A percentile compares a stretch with the other conserved stretches of the same genome.
These are phyloP conservation scores for Globisporangium rhizosaccharum DNA, from an alignment of 352 stramenopile species.

Conservation along the genomic window DNA sequence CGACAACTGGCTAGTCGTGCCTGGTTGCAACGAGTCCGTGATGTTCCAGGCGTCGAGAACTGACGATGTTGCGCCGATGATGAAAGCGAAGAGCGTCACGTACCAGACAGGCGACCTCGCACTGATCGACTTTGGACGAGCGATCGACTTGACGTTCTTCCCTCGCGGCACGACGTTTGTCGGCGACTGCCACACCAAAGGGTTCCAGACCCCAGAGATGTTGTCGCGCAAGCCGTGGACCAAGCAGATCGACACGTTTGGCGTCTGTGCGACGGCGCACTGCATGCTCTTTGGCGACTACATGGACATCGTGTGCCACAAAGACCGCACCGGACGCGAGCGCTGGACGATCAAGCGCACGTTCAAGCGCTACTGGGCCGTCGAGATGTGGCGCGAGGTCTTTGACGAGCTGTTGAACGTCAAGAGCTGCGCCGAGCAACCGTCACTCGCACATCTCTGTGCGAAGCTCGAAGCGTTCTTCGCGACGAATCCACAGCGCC, in stretches of 20 bases:
- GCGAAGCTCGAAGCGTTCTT: conserved; percentile 58
- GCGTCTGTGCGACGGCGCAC: conserved; percentile 64
- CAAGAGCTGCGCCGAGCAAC: conserved; percentile 55
- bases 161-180: conserved; percentile 48
- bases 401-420: conserved; percentile 77
- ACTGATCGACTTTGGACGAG: conserved; percentile 83
- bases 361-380: conserved; percentile 83
- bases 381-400: conserved; percentile 61
- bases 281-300: conserved; percentile 85
- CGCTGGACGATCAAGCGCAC: conserved; percentile 42
- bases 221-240: conserved; percentile 67
- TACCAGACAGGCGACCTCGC: conserved; percentile 43
- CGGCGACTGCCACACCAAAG: conserved; percentile 78
- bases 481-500: conserved; percentile 26
- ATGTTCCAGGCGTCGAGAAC: not conserved
- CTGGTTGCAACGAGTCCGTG: conserved; percentile 16
- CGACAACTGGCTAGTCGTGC: conserved; percentile 78
- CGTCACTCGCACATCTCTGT: conserved; percentile 38
- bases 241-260: conserved; percentile 83
- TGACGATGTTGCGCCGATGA: not conserved
- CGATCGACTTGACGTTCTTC: conserved; percentile 69
- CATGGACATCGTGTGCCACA: conserved; percentile 55
- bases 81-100: conserved; percentile 12
- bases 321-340: conserved; percentile 16
- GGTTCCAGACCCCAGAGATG: conserved; percentile 86